Conservation (phyloP, 176 grass and related monocot species). For the Aegilops speltoides region DNA sequence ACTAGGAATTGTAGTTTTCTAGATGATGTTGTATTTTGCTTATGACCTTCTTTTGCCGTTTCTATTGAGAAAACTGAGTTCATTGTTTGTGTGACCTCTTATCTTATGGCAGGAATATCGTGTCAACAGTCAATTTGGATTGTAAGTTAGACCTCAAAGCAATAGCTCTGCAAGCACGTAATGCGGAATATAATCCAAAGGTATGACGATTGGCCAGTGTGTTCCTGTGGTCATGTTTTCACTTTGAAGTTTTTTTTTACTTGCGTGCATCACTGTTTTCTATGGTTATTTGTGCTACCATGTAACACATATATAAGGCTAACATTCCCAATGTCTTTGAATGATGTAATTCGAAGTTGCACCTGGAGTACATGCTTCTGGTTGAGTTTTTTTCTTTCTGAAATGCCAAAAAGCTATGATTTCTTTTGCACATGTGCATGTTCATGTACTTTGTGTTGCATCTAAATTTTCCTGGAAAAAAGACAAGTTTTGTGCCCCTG, state of each 20-base stretch:
- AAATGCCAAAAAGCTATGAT: too few relatives aligned
- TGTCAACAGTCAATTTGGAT: constrained; percentile 97
- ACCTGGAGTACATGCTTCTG: too few relatives aligned
- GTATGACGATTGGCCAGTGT: constrained; percentile 30
- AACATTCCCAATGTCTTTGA: background rate
- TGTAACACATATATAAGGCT: background rate
- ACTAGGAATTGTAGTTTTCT: background rate
- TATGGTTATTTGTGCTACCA: background rate
- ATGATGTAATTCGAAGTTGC: background rate
- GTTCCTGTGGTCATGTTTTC: background rate
- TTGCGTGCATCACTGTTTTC: background rate
- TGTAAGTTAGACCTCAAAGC: constrained; percentile 95
- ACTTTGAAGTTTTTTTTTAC: background rate
- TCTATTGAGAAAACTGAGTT: background rate
- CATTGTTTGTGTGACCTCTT: background rate
- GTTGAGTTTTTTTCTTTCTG: too few relatives aligned
- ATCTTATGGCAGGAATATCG: constrained; percentile 73
- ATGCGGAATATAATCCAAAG: constrained; percentile 99
- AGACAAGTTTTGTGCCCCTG: too few relatives aligned
- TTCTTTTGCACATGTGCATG: too few relatives aligned
- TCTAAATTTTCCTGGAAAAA: too few relatives aligned
- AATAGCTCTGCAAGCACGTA: constrained; percentile 92
- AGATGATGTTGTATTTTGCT: background rate
- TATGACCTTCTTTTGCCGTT: background rate
- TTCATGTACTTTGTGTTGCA: too few relatives aligned